Percentiles rank a stretch among this genome's conserved stretches.
Evolutionary conservation across 805 yeast genomes (phyloP).

Genomic region (Yarrowia porcina): DNA sequence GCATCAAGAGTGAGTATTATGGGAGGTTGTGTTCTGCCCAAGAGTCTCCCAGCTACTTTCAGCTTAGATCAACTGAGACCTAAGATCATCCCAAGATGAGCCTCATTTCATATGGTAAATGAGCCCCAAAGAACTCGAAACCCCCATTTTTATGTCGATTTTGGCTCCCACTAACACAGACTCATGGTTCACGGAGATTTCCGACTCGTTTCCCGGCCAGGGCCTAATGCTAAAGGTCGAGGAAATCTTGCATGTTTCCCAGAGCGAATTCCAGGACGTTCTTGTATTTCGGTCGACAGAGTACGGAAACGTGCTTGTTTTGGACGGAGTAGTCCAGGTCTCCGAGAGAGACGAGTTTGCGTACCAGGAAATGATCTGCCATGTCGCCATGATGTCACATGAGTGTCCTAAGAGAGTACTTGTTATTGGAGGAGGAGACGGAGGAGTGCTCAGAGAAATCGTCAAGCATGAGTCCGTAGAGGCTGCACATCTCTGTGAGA

Average conservation of each 20-base stretch:
- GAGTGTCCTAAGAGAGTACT: conserved; percentile 69
- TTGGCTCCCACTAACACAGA: conserved; percentile 46
- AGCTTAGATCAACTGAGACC: background rate
- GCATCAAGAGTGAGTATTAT: background rate
- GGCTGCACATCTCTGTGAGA: conserved; percentile 76
- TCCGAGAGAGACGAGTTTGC: conserved; percentile 92
- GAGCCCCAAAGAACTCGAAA: background rate
- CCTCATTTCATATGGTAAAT: background rate
- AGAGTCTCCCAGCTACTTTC: no score
- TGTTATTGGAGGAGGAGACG: conserved; percentile 95
- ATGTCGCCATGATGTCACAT: conserved; percentile 77
- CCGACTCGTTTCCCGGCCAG: conserved; percentile 99
- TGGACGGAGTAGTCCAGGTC: conserved; percentile 88
- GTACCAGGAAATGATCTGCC: conserved; percentile 88
- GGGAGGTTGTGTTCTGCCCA: no score
- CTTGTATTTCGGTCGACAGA: conserved; percentile 69
- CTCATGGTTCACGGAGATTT: conserved; percentile 96
- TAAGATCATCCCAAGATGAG: background rate
- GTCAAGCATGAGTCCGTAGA: conserved; percentile 66
- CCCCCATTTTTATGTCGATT: no score
- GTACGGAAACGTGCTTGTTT: conserved; percentile 83
- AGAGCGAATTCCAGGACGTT: conserved; percentile 82
- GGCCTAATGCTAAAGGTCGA: conserved; percentile 91
- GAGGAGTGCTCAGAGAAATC: conserved; percentile 88
- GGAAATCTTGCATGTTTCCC: conserved; percentile 76